Evolutionary conservation across 192 early-diverging fungal species (phyloP).

Genomic region (Chytriomyces sp.): DNA sequence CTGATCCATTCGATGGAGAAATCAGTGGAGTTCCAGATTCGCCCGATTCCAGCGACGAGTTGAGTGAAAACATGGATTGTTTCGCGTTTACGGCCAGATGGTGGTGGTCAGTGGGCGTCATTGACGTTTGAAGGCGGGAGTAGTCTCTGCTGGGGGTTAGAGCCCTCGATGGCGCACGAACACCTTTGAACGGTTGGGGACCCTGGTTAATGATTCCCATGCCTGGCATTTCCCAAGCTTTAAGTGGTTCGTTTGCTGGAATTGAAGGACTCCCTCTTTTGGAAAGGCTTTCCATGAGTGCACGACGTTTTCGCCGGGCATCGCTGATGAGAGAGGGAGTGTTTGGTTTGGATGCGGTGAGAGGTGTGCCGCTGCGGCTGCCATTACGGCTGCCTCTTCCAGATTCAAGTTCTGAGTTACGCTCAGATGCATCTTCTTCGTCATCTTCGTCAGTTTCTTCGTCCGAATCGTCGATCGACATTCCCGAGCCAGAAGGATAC

Average conservation of each 20-base stretch:
- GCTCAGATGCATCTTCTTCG: background rate
- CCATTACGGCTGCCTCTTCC: background rate
- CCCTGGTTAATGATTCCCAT: slow-evolving; percentile 1
- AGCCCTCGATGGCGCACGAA: background rate
- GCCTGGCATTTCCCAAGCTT: slow-evolving; percentile 26
- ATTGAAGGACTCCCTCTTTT: background rate
- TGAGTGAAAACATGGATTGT: background rate
- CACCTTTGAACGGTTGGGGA: background rate
- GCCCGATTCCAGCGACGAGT: background rate
- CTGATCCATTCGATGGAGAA: background rate
- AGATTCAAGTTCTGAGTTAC: background rate
- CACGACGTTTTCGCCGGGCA: background rate
- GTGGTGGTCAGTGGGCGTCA: background rate
- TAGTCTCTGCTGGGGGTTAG: background rate
- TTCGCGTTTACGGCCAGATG: background rate
- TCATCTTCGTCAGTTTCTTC: slow-evolving; percentile 4
- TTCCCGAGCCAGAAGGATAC: slow-evolving; percentile 18
- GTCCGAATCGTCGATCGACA: background rate
- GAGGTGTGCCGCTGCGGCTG: background rate
- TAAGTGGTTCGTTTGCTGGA: slow-evolving; percentile 18
- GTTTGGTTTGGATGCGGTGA: background rate
- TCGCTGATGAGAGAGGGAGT: background rate
- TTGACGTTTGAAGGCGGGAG: background rate
- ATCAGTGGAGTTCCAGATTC: background rate
- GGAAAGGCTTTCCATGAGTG: too few species aligned